Conservation (phyloP, 495 filamentous ascomycete genomes). For the Articulospora tetracladia region DNA sequence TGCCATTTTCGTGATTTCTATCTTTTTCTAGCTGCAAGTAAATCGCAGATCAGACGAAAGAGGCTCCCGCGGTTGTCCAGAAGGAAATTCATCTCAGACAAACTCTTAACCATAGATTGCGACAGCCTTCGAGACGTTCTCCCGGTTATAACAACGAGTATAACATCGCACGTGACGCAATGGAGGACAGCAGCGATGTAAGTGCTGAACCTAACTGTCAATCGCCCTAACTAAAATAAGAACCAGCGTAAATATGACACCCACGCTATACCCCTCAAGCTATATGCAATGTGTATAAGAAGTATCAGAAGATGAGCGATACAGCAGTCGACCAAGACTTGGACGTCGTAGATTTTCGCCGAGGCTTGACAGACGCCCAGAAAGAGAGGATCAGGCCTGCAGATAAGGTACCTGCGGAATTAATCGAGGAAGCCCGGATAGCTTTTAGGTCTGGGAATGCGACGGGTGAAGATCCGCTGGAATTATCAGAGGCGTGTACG, state of each 20-base stretch:
- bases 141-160: too few species aligned
- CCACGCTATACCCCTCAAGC: slow-evolving; percentile 66
- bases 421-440: slow-evolving; percentile 12
- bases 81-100: background rate
- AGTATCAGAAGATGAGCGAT: slow-evolving; percentile 44
- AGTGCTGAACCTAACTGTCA: too few species aligned
- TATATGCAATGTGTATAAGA: slow-evolving; percentile 63
- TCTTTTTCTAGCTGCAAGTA: background rate
- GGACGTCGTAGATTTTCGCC: slow-evolving; percentile 45
- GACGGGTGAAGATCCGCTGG: background rate
- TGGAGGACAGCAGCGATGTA: background rate
- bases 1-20: background rate
- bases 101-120: too few species aligned
- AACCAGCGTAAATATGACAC: slow-evolving; percentile 43
- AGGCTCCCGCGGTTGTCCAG: background rate
- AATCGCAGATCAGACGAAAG: background rate
- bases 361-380: slow-evolving; percentile 18
- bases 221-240: too few species aligned
- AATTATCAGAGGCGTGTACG: slow-evolving; percentile 3
- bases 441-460: slow-evolving; percentile 7
- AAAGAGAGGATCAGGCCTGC: slow-evolving; percentile 17
- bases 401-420: slow-evolving; percentile 14
- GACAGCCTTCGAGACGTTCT: too few species aligned
- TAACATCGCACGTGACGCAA: background rate
- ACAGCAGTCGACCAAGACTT: slow-evolving; percentile 41